phyloP scores from a whole-genome alignment of 2,329 filamentous ascomycete genomes.

The Neofusicoccum sp. region DNA sequence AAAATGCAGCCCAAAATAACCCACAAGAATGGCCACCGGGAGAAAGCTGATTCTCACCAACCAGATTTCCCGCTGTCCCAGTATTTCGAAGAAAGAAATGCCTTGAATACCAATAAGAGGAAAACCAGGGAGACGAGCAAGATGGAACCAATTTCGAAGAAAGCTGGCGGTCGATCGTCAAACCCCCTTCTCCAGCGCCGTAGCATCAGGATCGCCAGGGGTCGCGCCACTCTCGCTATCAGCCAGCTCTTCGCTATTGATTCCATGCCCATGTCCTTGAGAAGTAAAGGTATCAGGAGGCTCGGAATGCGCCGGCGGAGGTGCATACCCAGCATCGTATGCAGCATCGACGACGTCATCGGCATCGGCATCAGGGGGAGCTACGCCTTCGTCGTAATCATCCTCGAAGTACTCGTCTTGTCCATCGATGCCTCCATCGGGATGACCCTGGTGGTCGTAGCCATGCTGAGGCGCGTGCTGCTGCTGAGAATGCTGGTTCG shows the following conservation, averaged over 20 bases:
- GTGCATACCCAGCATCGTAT: slow-evolving; percentile 10
- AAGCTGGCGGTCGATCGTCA: neutral
- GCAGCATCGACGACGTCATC: neutral
- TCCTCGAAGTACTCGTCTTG: slow-evolving; percentile 21
- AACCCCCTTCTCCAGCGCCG: neutral
- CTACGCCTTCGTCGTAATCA: slow-evolving; percentile 15
- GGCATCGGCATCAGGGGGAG: slow-evolving; percentile 4
- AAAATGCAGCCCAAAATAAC: slow-evolving; percentile 3
- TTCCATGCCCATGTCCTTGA: slow-evolving; percentile 3
- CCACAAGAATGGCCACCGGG: neutral
- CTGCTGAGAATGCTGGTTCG: slow-evolving; percentile 18
- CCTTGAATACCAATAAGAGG: neutral
- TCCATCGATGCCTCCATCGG: slow-evolving; percentile 15
- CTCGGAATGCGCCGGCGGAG: slow-evolving; percentile 12
- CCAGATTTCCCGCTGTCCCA: neutral
- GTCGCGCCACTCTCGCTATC: neutral
- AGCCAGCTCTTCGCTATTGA: neutral
- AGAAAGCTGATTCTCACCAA: neutral
- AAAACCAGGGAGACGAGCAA: slow-evolving; percentile 3
- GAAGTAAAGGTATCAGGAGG: slow-evolving; percentile 13
- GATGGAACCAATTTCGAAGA: neutral
- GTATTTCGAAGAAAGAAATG: slow-evolving; percentile 1
- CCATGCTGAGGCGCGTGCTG: slow-evolving; percentile 3
- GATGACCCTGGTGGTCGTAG: slow-evolving; percentile 16
- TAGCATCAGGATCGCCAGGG: neutral